Percentiles rank a stretch among this genome's conserved stretches.
These are phyloP conservation scores for Antarctomyces pellizariae DNA, from an alignment of 495 filamentous ascomycete genomes.

Conservation along the genomic window DNA sequence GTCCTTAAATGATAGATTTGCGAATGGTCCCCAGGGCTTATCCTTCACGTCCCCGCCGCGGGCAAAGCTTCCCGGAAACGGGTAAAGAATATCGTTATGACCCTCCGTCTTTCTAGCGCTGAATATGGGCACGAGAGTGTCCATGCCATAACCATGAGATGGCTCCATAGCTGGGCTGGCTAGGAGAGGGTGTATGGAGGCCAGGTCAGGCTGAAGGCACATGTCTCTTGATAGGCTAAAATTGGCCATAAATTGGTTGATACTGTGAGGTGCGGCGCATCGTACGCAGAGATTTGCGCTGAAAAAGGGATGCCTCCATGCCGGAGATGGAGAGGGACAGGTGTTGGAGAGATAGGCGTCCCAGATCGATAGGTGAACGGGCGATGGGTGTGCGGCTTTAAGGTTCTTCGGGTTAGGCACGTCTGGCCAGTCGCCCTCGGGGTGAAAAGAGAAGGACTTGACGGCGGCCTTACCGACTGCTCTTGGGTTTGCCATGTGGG, in stretches of 20 bases:
- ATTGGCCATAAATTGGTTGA: conserved; percentile 38
- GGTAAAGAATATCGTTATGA: conserved; percentile 47
- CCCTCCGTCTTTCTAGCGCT: conserved; percentile 43
- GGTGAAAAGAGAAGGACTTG: neutral
- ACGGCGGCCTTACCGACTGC: conserved; percentile 2
- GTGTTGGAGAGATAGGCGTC: conserved; percentile 23
- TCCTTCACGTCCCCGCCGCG: too few relatives aligned
- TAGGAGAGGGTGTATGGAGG: conserved; percentile 44
- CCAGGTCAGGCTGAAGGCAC: conserved; percentile 64
- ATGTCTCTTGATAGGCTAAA: conserved; percentile 40
- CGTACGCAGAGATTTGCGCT: conserved; percentile 32
- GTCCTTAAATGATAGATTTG: conserved; percentile 21
- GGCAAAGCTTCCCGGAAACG: conserved; percentile 47
- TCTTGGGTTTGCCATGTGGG: conserved; percentile 9
- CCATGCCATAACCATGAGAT: too few relatives aligned
- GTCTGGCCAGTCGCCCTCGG: conserved; percentile 1
- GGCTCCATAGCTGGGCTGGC: conserved; percentile 37
- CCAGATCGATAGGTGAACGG: conserved; percentile 24
- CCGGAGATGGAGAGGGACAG: conserved; percentile 33
- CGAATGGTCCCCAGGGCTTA: conserved; percentile 21
- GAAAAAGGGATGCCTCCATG: conserved; percentile 28
- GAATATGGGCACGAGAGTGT: conserved; percentile 48
- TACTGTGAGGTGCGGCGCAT: conserved; percentile 41
- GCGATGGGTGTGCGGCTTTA: conserved; percentile 18
- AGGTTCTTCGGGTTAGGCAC: conserved; percentile 8